Evolutionary conservation across 2,329 filamentous ascomycete genomes (phyloP).

Genomic region (Cryphonectria carpinicola): DNA sequence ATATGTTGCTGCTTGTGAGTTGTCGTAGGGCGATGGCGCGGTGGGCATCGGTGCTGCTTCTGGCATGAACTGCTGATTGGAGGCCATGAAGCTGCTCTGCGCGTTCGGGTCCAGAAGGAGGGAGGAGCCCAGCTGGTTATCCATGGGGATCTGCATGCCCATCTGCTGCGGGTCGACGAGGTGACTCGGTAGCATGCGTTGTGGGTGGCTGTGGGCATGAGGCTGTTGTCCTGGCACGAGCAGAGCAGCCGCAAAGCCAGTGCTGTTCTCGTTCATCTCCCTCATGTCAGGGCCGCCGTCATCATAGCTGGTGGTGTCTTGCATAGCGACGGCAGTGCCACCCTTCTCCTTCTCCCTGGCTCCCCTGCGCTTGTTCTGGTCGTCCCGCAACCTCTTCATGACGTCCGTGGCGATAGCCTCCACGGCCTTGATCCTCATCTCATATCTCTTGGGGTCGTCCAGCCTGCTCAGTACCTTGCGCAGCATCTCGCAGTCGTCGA

Average conservation of each 20-base stretch:
- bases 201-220: conserved; percentile 14
- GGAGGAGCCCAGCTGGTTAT: conserved; percentile 42
- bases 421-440: conserved; percentile 68
- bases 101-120: conserved; percentile 45
- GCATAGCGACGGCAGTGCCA: conserved; percentile 12
- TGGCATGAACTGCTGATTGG: conserved; percentile 36
- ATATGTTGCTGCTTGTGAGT: conserved; percentile 14
- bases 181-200: conserved; percentile 24
- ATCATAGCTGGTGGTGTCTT: conserved; percentile 46
- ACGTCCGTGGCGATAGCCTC: conserved; percentile 76
- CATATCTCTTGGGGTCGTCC: conserved; percentile 58
- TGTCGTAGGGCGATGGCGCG: conserved; percentile 32
- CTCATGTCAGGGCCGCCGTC: conserved; percentile 36
- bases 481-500: conserved; percentile 59
- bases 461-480: conserved; percentile 56
- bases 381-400: conserved; percentile 75
- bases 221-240: conserved; percentile 29
- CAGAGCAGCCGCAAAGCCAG: conserved; percentile 19
- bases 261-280: conserved; percentile 11
- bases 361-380: conserved; percentile 55
- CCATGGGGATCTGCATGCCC: conserved; percentile 55
- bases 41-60: conserved; percentile 31
- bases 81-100: conserved; percentile 42
- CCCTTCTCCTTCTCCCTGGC: conserved; percentile 20
- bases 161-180: conserved; percentile 31